Evolutionary conservation across 2,329 filamentous ascomycete genomes (phyloP).

Genomic region (Aspergillus sp.): DNA sequence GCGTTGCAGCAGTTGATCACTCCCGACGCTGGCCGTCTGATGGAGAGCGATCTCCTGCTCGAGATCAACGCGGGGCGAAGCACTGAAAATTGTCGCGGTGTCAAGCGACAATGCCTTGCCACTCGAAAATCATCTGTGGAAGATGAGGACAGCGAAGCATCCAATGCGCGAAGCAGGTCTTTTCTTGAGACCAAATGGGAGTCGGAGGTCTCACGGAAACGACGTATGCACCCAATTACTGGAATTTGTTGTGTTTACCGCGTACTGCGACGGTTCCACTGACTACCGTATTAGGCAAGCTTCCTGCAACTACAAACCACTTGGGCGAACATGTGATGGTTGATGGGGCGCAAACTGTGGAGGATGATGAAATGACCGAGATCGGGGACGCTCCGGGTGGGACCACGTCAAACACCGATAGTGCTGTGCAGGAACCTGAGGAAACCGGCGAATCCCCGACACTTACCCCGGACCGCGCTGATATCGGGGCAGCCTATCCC

Average conservation of each 20-base stretch:
- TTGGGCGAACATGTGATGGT: conserved; percentile 13
- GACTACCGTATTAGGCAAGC: conserved; percentile 21
- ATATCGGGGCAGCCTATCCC: conserved; percentile 19
- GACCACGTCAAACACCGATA: conserved; percentile 20
- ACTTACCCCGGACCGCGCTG: conserved; percentile 12
- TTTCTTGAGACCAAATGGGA: conserved; percentile 46
- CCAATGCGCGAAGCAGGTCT: conserved; percentile 27
- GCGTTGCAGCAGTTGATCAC: conserved; percentile 25
- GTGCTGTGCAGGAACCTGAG: conserved; percentile 8
- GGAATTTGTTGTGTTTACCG: background rate
- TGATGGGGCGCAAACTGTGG: conserved; percentile 7
- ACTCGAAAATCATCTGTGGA: conserved; percentile 3
- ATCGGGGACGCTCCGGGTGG: conserved; percentile 8
- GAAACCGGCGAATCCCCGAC: conserved; percentile 18
- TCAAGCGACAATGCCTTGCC: conserved; percentile 37
- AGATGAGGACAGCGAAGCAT: background rate
- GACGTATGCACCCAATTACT: conserved; percentile 23
- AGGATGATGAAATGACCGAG: conserved; percentile 8
- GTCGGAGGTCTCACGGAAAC: conserved; percentile 28
- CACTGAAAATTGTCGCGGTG: conserved; percentile 30
- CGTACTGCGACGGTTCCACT: background rate
- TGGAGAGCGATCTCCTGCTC: conserved; percentile 24
- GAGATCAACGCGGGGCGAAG: conserved; percentile 36
- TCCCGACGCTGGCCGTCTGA: conserved; percentile 16
- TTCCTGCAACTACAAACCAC: conserved; percentile 15